These are phyloP conservation scores for Hypoxylon rubiginosum DNA, from an alignment of 2,329 filamentous ascomycete species.

Conservation along the genomic window DNA sequence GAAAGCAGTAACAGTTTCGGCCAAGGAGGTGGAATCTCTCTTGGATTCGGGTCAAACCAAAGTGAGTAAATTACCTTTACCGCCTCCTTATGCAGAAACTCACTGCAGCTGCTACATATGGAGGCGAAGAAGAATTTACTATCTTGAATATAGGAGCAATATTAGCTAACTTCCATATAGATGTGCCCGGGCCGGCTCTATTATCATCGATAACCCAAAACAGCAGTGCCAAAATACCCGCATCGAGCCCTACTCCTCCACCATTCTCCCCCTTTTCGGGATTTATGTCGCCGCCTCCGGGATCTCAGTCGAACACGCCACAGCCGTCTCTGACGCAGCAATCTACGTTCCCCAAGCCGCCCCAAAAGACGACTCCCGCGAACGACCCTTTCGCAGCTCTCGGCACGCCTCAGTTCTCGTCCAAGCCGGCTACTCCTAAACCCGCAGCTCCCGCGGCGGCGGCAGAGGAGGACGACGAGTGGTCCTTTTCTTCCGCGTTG, in stretches of 20 bases:
- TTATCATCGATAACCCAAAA: slow-evolving; percentile 74
- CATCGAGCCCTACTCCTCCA: slow-evolving; percentile 58
- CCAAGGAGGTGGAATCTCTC: slow-evolving; percentile 83
- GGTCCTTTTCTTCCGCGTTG: slow-evolving; percentile 90
- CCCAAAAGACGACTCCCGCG: slow-evolving; percentile 51
- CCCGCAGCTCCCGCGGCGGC: slow-evolving; percentile 48
- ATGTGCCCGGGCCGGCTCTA: slow-evolving; percentile 73
- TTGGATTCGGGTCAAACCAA: slow-evolving; percentile 80
- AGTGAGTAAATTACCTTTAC: slow-evolving; percentile 63
- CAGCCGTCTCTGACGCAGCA: slow-evolving; percentile 64
- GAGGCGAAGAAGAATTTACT: neutral
- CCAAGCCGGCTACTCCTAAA: slow-evolving; percentile 55
- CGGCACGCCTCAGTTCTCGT: slow-evolving; percentile 55
- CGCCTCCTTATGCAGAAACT: neutral
- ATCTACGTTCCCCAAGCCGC: slow-evolving; percentile 61
- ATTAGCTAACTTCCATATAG: slow-evolving; percentile 56
- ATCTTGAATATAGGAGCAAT: neutral
- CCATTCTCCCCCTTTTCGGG: slow-evolving; percentile 68
- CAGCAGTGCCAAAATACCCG: slow-evolving; percentile 67
- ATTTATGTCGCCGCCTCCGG: slow-evolving; percentile 64
- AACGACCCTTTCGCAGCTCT: slow-evolving; percentile 69
- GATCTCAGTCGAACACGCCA: slow-evolving; percentile 67
- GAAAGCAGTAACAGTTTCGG: slow-evolving; percentile 73
- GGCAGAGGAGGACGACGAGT: slow-evolving; percentile 82
- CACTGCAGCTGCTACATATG: neutral